A percentile compares a stretch with the other conserved stretches of the same genome.
These are phyloP conservation scores for Cicer cuneatum DNA, from an alignment of 306 rosid species.

Conservation along the genomic window DNA sequence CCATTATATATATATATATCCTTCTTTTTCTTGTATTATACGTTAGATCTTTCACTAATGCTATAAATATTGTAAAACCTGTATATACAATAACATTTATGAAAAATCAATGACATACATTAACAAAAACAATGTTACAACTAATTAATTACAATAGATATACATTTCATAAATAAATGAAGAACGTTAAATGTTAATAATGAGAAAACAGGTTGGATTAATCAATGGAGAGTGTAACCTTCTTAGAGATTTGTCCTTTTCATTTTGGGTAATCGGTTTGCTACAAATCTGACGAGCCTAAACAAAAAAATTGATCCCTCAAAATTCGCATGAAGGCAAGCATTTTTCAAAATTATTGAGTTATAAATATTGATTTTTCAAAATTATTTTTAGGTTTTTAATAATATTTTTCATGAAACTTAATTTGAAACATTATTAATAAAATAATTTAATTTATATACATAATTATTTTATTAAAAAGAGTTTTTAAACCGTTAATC, in stretches of 20 bases:
- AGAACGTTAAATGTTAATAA: not conserved
- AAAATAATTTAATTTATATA: too few relatives aligned
- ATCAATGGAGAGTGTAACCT: conserved; percentile 7
- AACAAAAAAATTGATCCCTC: conserved; percentile 17
- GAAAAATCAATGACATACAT: conserved; percentile 15
- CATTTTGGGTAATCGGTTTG: conserved; percentile 16
- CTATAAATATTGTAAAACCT: conserved; percentile 23
- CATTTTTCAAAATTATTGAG: not conserved
- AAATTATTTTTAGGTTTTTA: not conserved
- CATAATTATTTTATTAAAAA: too few relatives aligned
- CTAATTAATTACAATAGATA: not conserved
- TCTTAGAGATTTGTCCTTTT: conserved; percentile 31
- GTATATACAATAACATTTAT: conserved; percentile 19
- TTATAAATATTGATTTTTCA: not conserved
- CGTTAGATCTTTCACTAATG: conserved; percentile 29
- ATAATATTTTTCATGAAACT: too few relatives aligned
- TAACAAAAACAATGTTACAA: conserved; percentile 21
- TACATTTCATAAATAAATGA: conserved; percentile 25
- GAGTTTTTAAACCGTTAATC: too few relatives aligned
- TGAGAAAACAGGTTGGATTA: conserved; percentile 11
- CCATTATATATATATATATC: conserved; percentile 39
- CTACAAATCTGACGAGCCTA: conserved; percentile 29
- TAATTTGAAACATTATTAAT: too few relatives aligned
- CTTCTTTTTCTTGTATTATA: conserved; percentile 14
- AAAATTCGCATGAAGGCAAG: conserved; percentile 29